Conservation (phyloP, 2,329 filamentous ascomycete genomes). For the Talaromyces pinophilus region DNA sequence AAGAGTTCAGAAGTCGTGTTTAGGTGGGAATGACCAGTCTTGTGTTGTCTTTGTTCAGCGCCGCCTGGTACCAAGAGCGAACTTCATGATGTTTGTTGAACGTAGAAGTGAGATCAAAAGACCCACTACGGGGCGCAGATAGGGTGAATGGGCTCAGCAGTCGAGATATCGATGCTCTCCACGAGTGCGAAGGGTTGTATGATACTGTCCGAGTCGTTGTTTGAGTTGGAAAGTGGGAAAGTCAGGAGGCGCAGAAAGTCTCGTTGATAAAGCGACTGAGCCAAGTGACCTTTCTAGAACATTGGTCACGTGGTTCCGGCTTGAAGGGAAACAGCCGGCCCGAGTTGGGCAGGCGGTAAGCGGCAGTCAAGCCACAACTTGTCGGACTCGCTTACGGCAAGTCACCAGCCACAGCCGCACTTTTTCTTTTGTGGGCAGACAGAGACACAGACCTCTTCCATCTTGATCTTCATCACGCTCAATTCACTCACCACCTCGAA, state of each 20-base stretch:
- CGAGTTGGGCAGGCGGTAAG: slow-evolving; percentile 20
- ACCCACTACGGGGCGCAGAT: slow-evolving; percentile 12
- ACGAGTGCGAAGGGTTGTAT: background rate
- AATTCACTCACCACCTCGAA: slow-evolving; percentile 56
- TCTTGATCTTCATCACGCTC: slow-evolving; percentile 33
- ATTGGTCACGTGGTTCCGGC: slow-evolving; percentile 20
- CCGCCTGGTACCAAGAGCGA: slow-evolving; percentile 41
- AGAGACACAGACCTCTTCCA: slow-evolving; percentile 29
- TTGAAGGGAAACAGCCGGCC: background rate
- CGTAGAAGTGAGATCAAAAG: slow-evolving; percentile 16
- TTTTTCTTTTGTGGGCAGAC: slow-evolving; percentile 35
- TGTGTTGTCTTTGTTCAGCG: slow-evolving; percentile 34
- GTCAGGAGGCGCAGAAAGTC: slow-evolving; percentile 2
- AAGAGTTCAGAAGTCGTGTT: background rate
- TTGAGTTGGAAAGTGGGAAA: background rate
- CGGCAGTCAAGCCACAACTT: slow-evolving; percentile 32
- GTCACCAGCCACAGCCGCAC: slow-evolving; percentile 42
- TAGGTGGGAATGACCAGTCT: slow-evolving; percentile 24
- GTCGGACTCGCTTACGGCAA: slow-evolving; percentile 39
- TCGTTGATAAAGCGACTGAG: slow-evolving; percentile 3
- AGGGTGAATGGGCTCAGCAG: background rate
- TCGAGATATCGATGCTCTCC: background rate
- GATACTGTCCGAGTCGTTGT: background rate
- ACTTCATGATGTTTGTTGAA: slow-evolving; percentile 43
- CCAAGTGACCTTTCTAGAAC: slow-evolving; percentile 20